Percentiles rank a stretch among this genome's conserved stretches.
phyloP scores from a whole-genome alignment of 1,139 yeast species.

The Geotrichum australiense region DNA sequence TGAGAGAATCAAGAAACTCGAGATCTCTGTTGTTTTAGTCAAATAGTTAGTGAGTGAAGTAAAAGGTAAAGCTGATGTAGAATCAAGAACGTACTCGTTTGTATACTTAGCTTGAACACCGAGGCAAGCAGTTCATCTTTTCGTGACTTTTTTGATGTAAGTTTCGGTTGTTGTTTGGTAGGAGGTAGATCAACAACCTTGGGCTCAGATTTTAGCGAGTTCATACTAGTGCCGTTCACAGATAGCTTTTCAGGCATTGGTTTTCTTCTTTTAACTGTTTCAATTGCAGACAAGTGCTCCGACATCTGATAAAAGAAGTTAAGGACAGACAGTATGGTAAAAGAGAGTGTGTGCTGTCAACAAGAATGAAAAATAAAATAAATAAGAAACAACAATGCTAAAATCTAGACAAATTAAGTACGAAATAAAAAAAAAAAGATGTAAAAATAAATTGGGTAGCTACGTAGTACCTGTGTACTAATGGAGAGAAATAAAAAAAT shows the following conservation, averaged over 20 bases:
- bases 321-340: not conserved
- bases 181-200: not conserved
- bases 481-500: not conserved
- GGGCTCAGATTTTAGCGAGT: not conserved
- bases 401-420: too few relatives aligned
- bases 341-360: not conserved
- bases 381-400: not conserved
- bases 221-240: not conserved
- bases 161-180: not conserved
- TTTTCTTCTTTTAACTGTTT: conserved; percentile 2
- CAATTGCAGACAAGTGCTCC: conserved; percentile 4
- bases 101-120: not conserved
- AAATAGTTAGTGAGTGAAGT: not conserved
- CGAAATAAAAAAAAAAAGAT: not conserved
- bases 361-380: not conserved
- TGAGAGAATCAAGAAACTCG: conserved; percentile 4
- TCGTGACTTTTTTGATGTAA: not conserved
- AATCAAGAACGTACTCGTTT: conserved; percentile 2
- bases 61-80: not conserved
- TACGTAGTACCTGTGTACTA: too few relatives aligned
- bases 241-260: not conserved
- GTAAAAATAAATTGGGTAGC: too few relatives aligned
- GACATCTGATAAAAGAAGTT: not conserved
- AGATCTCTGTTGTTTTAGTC: conserved; percentile 1
- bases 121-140: not conserved